Evolutionary conservation across 2,329 filamentous ascomycete genomes (phyloP), one percentile per base, ranked within the genome.

Genomic region (Penicillium palitans): DNA sequence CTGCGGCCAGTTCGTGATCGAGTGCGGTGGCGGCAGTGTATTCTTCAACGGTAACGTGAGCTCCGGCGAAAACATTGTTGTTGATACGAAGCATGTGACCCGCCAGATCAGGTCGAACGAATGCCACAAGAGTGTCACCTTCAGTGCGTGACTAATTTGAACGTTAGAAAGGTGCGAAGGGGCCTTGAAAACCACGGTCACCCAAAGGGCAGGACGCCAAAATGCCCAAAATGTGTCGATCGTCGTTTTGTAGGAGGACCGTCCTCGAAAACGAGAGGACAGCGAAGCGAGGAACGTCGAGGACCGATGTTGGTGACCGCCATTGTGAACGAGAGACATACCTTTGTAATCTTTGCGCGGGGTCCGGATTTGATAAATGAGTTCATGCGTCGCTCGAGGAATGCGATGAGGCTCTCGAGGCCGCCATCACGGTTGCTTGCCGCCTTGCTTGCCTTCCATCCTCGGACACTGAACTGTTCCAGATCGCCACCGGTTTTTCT

Each of bases 281-380:
- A 74, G 67, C 69, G 71, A 68, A 72, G 67, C 73, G 63, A 66
- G 68, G 64, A 65, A 70, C 65, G 63, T 66, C 70, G 72, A 68
- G 67, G 62, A 65, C 66, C 65, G 67, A 72, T 72, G 73, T 71
- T 73, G 73, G 68, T 75, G 74, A 76, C 72, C 73, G 74, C 70
- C 62, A 73, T 72, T 70, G 69, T 68, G 73, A 68, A 66, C 75
- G 72, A 75, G 73, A 76, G 74, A 89, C 88, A 85, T 90, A 92
- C 90, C 87, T 91, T 90, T 78, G 85, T 87, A 63, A 93, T 87
- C 72, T 82, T 86, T 67, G 90, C 79, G 65, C 80, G 78, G 68
- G 83, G 80, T 69, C 78, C 69, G 66, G 70, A 58, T 71, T 80
- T 80, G 59, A 78, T 78, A 63, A 70, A 60, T 63, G 80, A 76